Evolutionary conservation across 1,284 basidiomycete genomes (phyloP).

Genomic region (Rhodotorula sp.): DNA sequence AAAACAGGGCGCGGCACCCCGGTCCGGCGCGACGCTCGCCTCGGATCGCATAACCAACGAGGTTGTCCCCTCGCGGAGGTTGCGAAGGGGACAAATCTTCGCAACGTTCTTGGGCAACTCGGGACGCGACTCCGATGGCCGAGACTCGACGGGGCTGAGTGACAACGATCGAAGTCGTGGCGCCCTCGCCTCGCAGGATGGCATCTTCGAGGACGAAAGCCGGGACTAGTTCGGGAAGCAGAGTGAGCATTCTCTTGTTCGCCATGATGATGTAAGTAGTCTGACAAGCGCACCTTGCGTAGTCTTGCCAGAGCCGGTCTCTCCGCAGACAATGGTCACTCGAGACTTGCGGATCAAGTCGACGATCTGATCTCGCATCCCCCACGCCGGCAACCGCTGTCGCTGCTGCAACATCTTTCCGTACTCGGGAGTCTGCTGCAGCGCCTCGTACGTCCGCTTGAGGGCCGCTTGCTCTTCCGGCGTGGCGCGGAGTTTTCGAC

Average conservation of each 20-base stretch:
- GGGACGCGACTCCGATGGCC: constrained; percentile 81
- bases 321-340: constrained; percentile 78
- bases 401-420: constrained; percentile 60
- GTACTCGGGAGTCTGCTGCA: constrained; percentile 56
- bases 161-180: constrained; percentile 72
- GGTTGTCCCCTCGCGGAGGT: constrained; percentile 58
- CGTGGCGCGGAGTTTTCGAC: constrained; percentile 45
- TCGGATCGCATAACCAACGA: constrained; percentile 87
- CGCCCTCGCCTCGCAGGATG: constrained; percentile 64
- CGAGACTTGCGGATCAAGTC: constrained; percentile 60
- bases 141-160: constrained; percentile 89
- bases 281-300: constrained; percentile 60
- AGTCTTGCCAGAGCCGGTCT: constrained; percentile 85
- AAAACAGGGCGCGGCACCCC: constrained; percentile 77
- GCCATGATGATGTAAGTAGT: no score
- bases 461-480: constrained; percentile 61
- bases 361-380: constrained; percentile 65
- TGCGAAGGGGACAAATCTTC: constrained; percentile 72
- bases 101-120: constrained; percentile 79
- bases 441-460: constrained; percentile 52
- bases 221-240: constrained; percentile 23
- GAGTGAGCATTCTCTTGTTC: no score
- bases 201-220: constrained; percentile 61
- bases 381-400: constrained; percentile 71
- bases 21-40: constrained; percentile 73